Conservation (phyloP, 306 rosid genomes). For the Sophora flavescens region DNA sequence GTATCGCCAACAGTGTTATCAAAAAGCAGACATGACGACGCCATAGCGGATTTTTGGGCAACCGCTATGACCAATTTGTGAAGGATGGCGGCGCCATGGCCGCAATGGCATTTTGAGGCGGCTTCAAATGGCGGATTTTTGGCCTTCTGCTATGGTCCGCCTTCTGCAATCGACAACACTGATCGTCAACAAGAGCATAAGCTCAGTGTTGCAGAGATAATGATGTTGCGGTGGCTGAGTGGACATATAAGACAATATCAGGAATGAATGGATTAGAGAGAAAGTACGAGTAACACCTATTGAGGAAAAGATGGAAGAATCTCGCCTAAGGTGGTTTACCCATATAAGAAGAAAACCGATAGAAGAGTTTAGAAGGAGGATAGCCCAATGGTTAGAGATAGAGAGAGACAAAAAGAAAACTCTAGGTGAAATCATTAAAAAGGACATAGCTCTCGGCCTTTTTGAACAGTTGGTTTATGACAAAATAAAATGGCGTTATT, state of each 20-base stretch:
- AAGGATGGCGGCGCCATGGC: no score
- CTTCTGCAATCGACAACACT: no score
- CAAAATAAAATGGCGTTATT: no score
- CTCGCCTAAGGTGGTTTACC: background rate
- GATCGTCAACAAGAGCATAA: background rate
- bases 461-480: background rate
- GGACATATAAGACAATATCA: background rate
- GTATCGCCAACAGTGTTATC: background rate
- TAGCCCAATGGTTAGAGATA: background rate
- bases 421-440: background rate
- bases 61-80: no score
- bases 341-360: background rate
- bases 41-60: no score
- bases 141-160: no score
- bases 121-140: no score
- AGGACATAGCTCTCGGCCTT: background rate
- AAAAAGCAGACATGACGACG: no score
- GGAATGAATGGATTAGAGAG: background rate
- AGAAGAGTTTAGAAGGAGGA: background rate
- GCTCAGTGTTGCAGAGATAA: background rate
- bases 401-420: background rate
- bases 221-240: background rate
- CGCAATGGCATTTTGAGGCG: no score
- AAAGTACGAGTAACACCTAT: background rate
- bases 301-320: background rate